These are phyloP conservation scores for Arachis hypogaea DNA, from an alignment of 306 rosid genomes.

Conservation along the genomic window DNA sequence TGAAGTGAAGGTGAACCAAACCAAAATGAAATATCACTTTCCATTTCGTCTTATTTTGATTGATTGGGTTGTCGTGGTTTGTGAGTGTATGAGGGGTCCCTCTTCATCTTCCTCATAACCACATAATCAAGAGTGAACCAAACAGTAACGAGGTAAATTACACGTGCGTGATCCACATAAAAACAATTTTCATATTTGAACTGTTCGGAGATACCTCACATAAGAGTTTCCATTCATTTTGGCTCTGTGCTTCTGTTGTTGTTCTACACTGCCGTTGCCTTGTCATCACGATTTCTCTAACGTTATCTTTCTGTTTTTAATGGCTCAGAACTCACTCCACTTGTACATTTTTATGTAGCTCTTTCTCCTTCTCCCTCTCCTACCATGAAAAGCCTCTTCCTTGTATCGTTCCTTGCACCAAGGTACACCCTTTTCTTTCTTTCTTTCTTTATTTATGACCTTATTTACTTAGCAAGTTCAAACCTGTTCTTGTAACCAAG, in stretches of 20 bases:
- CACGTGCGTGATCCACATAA: no score
- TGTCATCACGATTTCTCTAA: background rate
- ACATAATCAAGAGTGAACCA: no score
- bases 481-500: background rate
- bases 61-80: no score
- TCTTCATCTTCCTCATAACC: background rate
- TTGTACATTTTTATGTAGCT: background rate
- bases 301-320: slow-evolving; percentile 29
- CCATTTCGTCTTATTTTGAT: background rate
- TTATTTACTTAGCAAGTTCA: background rate
- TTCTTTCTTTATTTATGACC: background rate
- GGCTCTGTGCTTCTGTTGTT: background rate
- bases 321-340: slow-evolving; percentile 22
- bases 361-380: background rate
- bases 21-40: background rate
- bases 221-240: background rate
- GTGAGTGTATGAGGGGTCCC: background rate
- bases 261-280: background rate
- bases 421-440: slow-evolving; percentile 42
- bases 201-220: background rate
- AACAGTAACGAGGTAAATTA: no score
- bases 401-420: slow-evolving; percentile 19
- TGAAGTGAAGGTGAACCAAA: background rate
- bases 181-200: no score
- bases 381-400: slow-evolving; percentile 42